These are phyloP conservation scores for Murraya koenigii DNA, from an alignment of 345 rosid genomes.

Conservation along the genomic window DNA sequence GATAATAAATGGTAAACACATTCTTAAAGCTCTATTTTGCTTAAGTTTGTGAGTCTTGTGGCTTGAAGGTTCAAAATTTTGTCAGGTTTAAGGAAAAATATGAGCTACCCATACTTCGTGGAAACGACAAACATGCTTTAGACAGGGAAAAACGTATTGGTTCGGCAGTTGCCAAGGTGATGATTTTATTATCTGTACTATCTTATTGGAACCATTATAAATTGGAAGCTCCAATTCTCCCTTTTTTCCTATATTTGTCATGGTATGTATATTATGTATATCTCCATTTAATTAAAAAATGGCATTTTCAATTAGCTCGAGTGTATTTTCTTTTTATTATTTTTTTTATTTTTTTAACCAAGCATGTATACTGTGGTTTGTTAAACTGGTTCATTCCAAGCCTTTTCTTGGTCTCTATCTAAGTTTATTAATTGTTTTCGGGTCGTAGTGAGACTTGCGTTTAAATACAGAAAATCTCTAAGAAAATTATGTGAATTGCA, in stretches of 20 bases:
- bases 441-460: neutral
- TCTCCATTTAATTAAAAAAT: neutral
- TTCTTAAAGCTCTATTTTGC: constrained; percentile 14
- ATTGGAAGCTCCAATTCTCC: neutral
- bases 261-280: neutral
- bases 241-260: neutral
- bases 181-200: constrained; percentile 12
- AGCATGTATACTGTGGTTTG: neutral
- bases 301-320: neutral
- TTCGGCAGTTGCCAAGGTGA: constrained; percentile 91
- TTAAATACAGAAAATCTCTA: neutral
- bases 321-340: too few species aligned
- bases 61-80: constrained; percentile 16
- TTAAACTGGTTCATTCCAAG: neutral
- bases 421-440: neutral
- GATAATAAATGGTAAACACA: constrained; percentile 70
- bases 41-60: constrained; percentile 21
- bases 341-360: neutral
- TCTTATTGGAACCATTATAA: neutral
- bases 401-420: neutral
- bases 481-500: neutral
- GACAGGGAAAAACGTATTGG: constrained; percentile 89
- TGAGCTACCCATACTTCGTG: constrained; percentile 74
- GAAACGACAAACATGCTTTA: constrained; percentile 89
- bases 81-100: constrained; percentile 83